Conservation (phyloP, 2,329 filamentous ascomycete species). For the Eurotiales sp. region DNA sequence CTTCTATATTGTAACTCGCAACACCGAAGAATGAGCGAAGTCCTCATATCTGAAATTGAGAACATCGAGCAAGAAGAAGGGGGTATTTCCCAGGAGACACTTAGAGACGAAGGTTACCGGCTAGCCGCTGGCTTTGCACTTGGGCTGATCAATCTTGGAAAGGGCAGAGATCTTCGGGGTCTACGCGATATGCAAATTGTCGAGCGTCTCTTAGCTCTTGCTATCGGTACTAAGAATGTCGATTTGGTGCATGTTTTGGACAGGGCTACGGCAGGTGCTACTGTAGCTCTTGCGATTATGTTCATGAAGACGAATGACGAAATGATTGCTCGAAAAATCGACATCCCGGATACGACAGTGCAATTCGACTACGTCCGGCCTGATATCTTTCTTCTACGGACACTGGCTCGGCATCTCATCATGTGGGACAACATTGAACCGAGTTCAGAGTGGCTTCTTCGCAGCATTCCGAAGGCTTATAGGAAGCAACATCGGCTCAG, state of each 20-base stretch:
- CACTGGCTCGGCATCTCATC: constrained; percentile 84
- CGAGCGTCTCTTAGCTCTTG: constrained; percentile 79
- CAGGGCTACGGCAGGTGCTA: constrained; percentile 87
- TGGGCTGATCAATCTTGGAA: constrained; percentile 90
- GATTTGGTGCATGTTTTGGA: constrained; percentile 90
- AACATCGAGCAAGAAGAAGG: constrained; percentile 76
- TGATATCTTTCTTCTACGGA: constrained; percentile 85
- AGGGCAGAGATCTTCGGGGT: constrained; percentile 80
- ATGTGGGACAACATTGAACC: constrained; percentile 84
- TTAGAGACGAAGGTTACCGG: constrained; percentile 94
- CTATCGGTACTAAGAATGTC: constrained; percentile 84
- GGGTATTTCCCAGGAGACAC: constrained; percentile 63
- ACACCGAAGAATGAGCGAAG: constrained; percentile 96
- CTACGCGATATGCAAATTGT: constrained; percentile 91
- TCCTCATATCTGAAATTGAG: constrained; percentile 97
- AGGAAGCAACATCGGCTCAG: constrained; percentile 59
- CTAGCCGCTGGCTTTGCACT: constrained; percentile 90
- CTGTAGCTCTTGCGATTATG: constrained; percentile 83
- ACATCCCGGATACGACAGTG: constrained; percentile 82
- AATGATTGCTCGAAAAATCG: constrained; percentile 82
- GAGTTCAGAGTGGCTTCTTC: constrained; percentile 68
- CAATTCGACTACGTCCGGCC: constrained; percentile 96
- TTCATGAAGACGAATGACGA: constrained; percentile 96
- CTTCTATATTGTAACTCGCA: constrained; percentile 92
- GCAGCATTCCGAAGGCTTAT: constrained; percentile 69